These are phyloP conservation scores for Mucor velutinosus DNA, from an alignment of 371 early-diverging fungal genomes.

Conservation along the genomic window DNA sequence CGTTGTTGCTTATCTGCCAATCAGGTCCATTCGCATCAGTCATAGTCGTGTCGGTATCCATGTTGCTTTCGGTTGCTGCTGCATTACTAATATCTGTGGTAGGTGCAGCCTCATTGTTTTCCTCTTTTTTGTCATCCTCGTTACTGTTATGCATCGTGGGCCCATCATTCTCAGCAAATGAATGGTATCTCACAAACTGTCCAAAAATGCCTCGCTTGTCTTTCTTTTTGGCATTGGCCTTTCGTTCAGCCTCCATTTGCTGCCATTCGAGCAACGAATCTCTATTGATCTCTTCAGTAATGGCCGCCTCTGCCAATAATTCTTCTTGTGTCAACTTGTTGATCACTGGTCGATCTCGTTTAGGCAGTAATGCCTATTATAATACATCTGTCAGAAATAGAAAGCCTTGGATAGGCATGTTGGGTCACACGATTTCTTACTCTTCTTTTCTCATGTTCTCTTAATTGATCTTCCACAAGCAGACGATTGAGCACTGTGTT, in stretches of 20 bases:
- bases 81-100: neutral
- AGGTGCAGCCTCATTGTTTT: neutral
- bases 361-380: slow-evolving; percentile 38
- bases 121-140: too few species aligned
- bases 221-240: slow-evolving; percentile 53
- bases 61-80: neutral
- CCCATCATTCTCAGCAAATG: slow-evolving; percentile 40
- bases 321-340: slow-evolving; percentile 62
- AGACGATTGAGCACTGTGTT: slow-evolving; percentile 58
- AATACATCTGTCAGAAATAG: neutral
- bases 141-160: slow-evolving; percentile 11
- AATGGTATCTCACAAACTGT: slow-evolving; percentile 56
- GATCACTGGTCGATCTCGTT: slow-evolving; percentile 46
- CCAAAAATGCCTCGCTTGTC: slow-evolving; percentile 41
- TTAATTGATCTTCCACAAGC: slow-evolving; percentile 55
- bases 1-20: slow-evolving; percentile 34
- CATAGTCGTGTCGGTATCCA: slow-evolving; percentile 17
- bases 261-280: slow-evolving; percentile 61
- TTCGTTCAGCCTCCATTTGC: slow-evolving; percentile 51
- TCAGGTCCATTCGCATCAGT: slow-evolving; percentile 22
- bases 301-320: slow-evolving; percentile 59
- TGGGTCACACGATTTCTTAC: slow-evolving; percentile 17
- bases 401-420: neutral
- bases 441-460: slow-evolving; percentile 49
- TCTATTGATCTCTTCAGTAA: slow-evolving; percentile 59